Conservation (phyloP, 768 basidiomycete genomes). For the Tulasnella sp. region DNA sequence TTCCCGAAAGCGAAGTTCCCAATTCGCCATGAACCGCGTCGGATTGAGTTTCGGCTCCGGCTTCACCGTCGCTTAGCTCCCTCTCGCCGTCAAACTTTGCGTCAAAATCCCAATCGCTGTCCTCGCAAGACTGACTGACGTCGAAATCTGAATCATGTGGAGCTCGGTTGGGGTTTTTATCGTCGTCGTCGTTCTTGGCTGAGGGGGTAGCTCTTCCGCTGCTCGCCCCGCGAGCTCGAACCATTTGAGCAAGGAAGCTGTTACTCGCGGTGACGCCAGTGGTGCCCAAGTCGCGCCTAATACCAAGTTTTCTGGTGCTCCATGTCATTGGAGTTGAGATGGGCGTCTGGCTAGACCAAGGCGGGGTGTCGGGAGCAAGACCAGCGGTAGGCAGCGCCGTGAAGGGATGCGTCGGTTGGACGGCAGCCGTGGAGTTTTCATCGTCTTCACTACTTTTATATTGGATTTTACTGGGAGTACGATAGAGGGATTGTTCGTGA, state of each 20-base stretch:
- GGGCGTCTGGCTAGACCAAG: neutral
- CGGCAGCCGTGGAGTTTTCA: neutral
- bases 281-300: neutral
- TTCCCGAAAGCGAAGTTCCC: neutral
- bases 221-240: neutral
- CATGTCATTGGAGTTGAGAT: neutral
- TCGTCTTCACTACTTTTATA: neutral
- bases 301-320: neutral
- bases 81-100: neutral
- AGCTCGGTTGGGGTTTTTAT: neutral
- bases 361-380: neutral
- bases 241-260: neutral
- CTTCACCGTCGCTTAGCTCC: neutral
- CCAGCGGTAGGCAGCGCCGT: neutral
- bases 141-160: neutral
- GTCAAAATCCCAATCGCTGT: neutral
- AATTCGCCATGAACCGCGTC: neutral
- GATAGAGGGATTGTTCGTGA: neutral
- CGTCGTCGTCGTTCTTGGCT: neutral
- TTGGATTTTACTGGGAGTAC: neutral
- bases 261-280: neutral
- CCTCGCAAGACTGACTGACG: neutral
- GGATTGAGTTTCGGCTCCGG: neutral
- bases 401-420: conserved; percentile 2
- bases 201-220: neutral